phyloP scores from a whole-genome alignment of 1,284 basidiomycete species.

The Phellinidium pouzarii region DNA sequence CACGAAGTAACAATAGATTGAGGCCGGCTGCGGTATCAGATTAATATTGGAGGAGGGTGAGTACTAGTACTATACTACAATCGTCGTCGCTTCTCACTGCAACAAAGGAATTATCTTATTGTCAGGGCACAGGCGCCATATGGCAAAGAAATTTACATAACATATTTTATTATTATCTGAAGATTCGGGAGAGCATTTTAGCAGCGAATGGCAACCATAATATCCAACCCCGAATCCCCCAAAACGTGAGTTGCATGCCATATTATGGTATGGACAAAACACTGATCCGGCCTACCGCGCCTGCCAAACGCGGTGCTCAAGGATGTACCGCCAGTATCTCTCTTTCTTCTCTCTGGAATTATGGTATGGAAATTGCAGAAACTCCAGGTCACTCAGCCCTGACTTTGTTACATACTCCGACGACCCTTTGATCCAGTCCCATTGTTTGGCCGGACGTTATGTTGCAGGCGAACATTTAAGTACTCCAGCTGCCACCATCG shows the following conservation, averaged over 20 bases:
- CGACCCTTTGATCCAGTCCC: slow-evolving; percentile 16
- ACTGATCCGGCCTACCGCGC: slow-evolving; percentile 14
- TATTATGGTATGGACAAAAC: not conserved
- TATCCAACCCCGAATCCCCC: slow-evolving; percentile 7
- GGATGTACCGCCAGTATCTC: too few species aligned
- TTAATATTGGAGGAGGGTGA: too few species aligned
- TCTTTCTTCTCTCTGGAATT: slow-evolving; percentile 8
- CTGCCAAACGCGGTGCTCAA: slow-evolving; percentile 1
- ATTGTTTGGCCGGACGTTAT: slow-evolving; percentile 1
- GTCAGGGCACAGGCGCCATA: too few species aligned
- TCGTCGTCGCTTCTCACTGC: too few species aligned
- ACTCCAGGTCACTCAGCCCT: slow-evolving; percentile 12
- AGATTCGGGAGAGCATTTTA: slow-evolving; percentile 6
- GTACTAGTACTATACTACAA: too few species aligned
- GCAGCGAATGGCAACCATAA: slow-evolving; percentile 3
- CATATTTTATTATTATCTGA: not conserved
- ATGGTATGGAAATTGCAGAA: slow-evolving; percentile 8
- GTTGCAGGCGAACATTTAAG: slow-evolving; percentile 7
- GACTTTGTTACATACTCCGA: slow-evolving; percentile 13
- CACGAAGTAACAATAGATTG: too few species aligned
- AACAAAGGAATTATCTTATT: too few species aligned
- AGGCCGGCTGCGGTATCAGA: too few species aligned
- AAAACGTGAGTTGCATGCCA: not conserved
- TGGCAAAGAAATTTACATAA: slow-evolving; percentile 13
- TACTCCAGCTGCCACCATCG: slow-evolving; percentile 3